Percentiles rank a stretch among this genome's conserved stretches.
Evolutionary conservation across 176 grass and related monocot species (phyloP).

Genomic region (Lolium multiflorum): DNA sequence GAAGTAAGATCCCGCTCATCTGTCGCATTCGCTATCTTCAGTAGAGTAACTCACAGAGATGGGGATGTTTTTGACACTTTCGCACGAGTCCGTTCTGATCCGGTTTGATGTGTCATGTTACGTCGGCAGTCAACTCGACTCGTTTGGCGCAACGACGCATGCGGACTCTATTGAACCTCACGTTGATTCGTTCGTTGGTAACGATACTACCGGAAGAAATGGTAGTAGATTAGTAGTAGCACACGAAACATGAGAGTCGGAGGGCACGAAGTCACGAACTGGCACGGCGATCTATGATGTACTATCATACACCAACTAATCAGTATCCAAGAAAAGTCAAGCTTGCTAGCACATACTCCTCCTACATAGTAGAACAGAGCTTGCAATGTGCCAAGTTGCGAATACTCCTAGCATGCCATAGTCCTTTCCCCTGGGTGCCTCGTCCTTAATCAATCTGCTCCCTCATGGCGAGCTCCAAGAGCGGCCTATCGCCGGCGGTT

Average conservation of each 20-base stretch:
- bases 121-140: no score
- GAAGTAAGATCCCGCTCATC: not conserved
- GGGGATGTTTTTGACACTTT: not conserved
- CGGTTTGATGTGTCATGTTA: not conserved
- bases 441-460: not conserved
- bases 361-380: no score
- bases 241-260: no score
- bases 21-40: not conserved
- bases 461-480: constrained; percentile 47
- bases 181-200: no score
- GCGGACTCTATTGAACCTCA: no score
- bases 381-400: not conserved
- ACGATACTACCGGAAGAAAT: no score
- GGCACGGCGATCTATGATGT: not conserved
- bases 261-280: constrained; percentile 1
- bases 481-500: constrained; percentile 4
- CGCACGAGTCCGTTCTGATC: not conserved
- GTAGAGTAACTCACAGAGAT: not conserved
- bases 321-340: constrained; percentile 3
- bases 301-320: not conserved
- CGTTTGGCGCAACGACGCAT: no score
- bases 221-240: no score
- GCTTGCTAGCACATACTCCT: not conserved
- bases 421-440: not conserved
- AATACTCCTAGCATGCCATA: not conserved